Conservation (phyloP, 257 asterid genomes). For the Petrea volubilis region DNA sequence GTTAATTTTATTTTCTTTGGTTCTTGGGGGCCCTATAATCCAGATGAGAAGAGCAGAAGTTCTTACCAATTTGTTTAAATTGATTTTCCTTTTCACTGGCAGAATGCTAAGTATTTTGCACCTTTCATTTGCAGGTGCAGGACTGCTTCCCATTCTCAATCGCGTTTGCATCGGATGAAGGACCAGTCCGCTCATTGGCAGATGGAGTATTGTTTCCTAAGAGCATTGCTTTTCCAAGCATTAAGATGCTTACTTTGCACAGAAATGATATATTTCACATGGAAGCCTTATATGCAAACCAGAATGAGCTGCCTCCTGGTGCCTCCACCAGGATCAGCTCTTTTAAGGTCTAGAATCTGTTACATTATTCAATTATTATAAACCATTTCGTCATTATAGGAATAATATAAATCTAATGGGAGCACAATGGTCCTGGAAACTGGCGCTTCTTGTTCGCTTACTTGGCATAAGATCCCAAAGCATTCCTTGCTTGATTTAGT, state of each 20-base stretch:
- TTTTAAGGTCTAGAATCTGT: slow-evolving; percentile 48
- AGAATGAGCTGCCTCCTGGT: slow-evolving; percentile 76
- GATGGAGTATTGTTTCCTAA: slow-evolving; percentile 60
- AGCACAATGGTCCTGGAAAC: background rate
- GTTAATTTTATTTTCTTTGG: slow-evolving; percentile 7
- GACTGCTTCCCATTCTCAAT: slow-evolving; percentile 89
- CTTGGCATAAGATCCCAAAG: background rate
- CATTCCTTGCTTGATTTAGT: background rate
- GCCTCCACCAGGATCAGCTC: slow-evolving; percentile 65
- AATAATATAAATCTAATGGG: background rate
- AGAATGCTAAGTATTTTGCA: slow-evolving; percentile 19
- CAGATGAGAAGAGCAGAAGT: slow-evolving; percentile 11
- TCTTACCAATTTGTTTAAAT: background rate
- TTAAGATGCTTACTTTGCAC: slow-evolving; percentile 65
- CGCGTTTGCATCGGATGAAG: slow-evolving; percentile 70
- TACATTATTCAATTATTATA: slow-evolving; percentile 3
- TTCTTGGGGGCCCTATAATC: slow-evolving; percentile 8
- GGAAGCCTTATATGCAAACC: slow-evolving; percentile 69
- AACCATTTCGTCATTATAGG: background rate
- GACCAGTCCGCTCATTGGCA: slow-evolving; percentile 47
- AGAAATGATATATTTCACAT: slow-evolving; percentile 60
- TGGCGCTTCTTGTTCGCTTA: background rate
- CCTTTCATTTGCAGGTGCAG: slow-evolving; percentile 67
- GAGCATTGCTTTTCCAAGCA: slow-evolving; percentile 74
- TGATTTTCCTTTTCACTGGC: slow-evolving; percentile 2